These are phyloP conservation scores for Mortierella sp. DNA, from an alignment of 371 early-diverging fungal species.

Conservation along the genomic window DNA sequence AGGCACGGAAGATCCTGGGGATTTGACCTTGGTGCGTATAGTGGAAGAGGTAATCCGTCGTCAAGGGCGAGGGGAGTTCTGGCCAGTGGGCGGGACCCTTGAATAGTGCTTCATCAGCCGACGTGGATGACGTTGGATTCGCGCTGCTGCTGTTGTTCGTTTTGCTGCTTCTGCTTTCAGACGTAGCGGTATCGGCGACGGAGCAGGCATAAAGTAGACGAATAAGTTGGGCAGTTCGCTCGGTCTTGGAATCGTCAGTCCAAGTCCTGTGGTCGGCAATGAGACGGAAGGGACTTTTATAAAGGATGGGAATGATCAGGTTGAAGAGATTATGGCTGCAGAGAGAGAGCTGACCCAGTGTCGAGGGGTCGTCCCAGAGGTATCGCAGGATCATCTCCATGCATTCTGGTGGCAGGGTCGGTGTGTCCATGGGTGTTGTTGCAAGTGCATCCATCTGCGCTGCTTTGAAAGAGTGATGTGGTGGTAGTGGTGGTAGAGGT, in stretches of 20 bases:
- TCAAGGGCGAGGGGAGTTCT: conserved; percentile 18
- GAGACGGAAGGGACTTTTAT: conserved; percentile 33
- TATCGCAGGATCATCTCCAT: conserved; percentile 24
- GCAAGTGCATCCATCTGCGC: background rate
- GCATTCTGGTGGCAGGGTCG: conserved; percentile 45
- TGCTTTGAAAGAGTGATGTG: background rate
- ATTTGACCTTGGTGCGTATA: conserved; percentile 34
- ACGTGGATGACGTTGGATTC: background rate
- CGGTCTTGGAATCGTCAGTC: conserved; percentile 2
- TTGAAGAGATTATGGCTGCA: conserved; percentile 31
- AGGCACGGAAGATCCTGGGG: conserved; percentile 21
- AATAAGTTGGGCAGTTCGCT: conserved; percentile 22
- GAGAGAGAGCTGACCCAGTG: conserved; percentile 28
- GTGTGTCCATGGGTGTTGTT: background rate
- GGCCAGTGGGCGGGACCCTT: background rate
- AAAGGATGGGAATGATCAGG: conserved; percentile 34
- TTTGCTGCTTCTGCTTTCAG: background rate
- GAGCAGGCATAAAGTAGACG: conserved; percentile 31
- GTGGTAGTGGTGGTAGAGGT: background rate
- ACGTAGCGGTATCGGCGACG: background rate
- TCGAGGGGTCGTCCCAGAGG: conserved; percentile 27
- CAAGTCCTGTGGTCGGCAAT: conserved; percentile 13
- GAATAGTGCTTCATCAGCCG: background rate
- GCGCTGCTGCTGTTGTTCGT: background rate
- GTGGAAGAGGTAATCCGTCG: conserved; percentile 40